Base-by-base conservation (phyloP, 495 filamentous ascomycete genomes). In the Penicillium psychrofluorescens region DNA sequence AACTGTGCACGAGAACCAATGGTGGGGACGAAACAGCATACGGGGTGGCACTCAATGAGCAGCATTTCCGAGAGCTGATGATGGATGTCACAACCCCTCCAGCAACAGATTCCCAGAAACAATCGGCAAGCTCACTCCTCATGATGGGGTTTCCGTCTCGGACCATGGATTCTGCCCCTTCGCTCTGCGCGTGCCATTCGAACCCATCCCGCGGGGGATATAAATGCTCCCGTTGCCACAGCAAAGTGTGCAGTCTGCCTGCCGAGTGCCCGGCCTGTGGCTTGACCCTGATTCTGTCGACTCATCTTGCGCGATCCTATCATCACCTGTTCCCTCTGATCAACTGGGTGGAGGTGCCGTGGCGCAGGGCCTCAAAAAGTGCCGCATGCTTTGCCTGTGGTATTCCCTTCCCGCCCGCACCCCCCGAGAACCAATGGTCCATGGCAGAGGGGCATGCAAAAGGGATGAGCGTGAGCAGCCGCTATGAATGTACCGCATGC, bases 71-170 rank as follows among this genome's bases (percentile, higher is more conserved):
- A 11, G 90, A 95, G 46, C 71, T 96, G n/a, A 70, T 97, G 45
- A 80, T 97, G 66, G 80, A 83, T 30, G 77, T 85, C 32, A 97
- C 91, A 7, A 95, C 86, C 8, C 92, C 92, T 2, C 94, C 92
- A 2, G 82, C 86, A 13, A 84, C 87, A 5, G 79, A 85, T 37
- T 75, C 81, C 0, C 64, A 77, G 30, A 81, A 82, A 56, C 78
- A 83, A 53, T 78, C 74, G 46, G 76, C 80, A 36, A 84, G 85
- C 32, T 86, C 86, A 22, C 72, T 97, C 29, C 75, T 99, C 11
- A 94, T 90, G 86, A 97, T 97, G 94, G 94, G 92, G 4, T 99
- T 99, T 54, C 92, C 92, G n/a, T 90, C 84, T 36, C 80, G 92
- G 11, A 85, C 85, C n/a, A 79, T 90, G 39, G 87, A 88, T 43